Evolutionary conservation across 164 flowering plant species (phyloP), one percentile per base, ranked within the genome.

Genomic region (Cinnamomum micranthum): DNA sequence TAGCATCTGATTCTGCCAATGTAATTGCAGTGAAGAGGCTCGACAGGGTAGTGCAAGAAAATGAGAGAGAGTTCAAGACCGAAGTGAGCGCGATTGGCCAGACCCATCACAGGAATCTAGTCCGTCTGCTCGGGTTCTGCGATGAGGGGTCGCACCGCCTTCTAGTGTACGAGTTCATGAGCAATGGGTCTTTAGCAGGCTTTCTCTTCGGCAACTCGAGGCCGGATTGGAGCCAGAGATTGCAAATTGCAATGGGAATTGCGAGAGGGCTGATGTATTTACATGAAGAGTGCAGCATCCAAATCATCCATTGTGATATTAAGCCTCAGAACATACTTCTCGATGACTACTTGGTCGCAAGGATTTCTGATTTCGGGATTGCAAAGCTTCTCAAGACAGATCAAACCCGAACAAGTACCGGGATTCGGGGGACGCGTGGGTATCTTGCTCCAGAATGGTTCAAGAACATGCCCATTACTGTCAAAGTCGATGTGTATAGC

Each of bases 51-150:
- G 67, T 35, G 10, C 11, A 60, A n/a, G 50, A 28, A 4, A 23
- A 41, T 10, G 74, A 72, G 65, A 72, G 65, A 62, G 19, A 63
- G 65, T 72, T 72, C 20, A 68, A 66, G 65, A 58, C 71, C 1
- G 83, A 77, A 72, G 73, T 81, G 70, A 78, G 60, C 20, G 74
- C 71, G 2, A 77, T 80, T 1, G 82, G 82, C 17, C 15, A 24
- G 41, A 75, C 80, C 47, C 76, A 81, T 70, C 80, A 81, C 78
- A 75, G 77, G 73, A 75, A 81, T 24, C 63, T 80, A 24, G 82
- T 68, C 20, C 60, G 65, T 58, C 70, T 81, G 47, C 76, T 74
- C 7, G 82, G 82, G 22, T 80, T 74, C 63, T 17, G 76, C 25
- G 60, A 77, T 10, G 76, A 77, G 22, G 79, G 72, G 22, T 6